Base-by-base conservation (phyloP, 768 basidiomycete genomes). In the Podaxis pistillaris region DNA sequence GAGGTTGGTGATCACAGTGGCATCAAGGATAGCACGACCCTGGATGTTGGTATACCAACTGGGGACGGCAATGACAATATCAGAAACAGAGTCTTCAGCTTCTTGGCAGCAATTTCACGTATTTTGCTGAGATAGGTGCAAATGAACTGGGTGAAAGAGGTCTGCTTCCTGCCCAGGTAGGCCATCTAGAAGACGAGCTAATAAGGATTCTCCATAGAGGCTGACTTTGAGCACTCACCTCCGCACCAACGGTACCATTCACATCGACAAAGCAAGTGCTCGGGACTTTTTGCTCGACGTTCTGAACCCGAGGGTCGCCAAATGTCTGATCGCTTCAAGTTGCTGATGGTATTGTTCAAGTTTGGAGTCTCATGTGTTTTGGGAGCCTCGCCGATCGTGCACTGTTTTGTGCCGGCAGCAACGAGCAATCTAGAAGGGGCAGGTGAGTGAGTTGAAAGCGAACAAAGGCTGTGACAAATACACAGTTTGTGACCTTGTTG, bases 291-390 rank as follows among this genome's bases (percentile, higher is more conserved):
- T 89, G 90, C 83, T 99, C 97, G 60, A 87, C 76, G 40, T 89
- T 81, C 71, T 87, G 82, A 62, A 96, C 82, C 74, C 97, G 95
- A 11, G 89, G 79, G 75, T 98, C 96, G 49, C 79, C 74, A 66
- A 90, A 68, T 30, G 89, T 86, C 56, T 96, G 85, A 9, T 96
- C 96, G 67, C 76, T 98, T 98, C 70, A 98, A 80, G 0, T 86
- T 89, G 44, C 96, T 96, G 72, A 97, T 83, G 30, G 96, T 98
- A 80, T 98, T 99, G 77, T 87, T 91, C 84, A 95, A 98, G 79
- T 98, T 98, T 68, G 94, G 95, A 15, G 90, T 97, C 77, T 98
- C 96, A 68, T 96, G 93, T 0, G 93, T 98, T 82, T 98, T 99
- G 68, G 96, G 96, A n/a, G 94, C 66, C 76, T 99, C 96, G 66